A percentile compares a stretch with the other conserved stretches of the same genome.
Conservation (phyloP, 257 asterid genomes). For the Gynochthodes officinalis region DNA sequence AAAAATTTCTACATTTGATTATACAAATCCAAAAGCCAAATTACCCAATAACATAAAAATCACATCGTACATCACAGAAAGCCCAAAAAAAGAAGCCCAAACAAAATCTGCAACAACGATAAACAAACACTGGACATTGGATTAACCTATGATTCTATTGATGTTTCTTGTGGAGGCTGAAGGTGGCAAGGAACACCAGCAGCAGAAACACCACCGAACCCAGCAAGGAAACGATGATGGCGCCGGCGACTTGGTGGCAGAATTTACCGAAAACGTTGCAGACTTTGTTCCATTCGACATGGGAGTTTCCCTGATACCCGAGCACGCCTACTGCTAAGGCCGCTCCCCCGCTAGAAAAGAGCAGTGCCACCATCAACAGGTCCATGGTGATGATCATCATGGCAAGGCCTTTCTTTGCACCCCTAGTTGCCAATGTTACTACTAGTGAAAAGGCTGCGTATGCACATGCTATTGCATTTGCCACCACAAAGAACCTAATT, state of each 20-base stretch:
- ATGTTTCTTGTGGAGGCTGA: conserved; percentile 41
- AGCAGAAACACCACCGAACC: conserved; percentile 40
- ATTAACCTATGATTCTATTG: background rate
- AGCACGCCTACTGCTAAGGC: conserved; percentile 51
- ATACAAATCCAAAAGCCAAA: background rate
- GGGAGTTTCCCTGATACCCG: conserved; percentile 60
- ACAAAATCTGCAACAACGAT: too few relatives aligned
- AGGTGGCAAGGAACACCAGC: conserved; percentile 36
- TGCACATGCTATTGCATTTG: conserved; percentile 26
- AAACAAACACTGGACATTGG: too few relatives aligned
- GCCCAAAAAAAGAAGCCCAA: background rate
- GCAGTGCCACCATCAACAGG: conserved; percentile 59
- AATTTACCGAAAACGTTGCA: conserved; percentile 45
- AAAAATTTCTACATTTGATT: conserved; percentile 4
- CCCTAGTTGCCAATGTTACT: conserved; percentile 27
- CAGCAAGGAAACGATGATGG: conserved; percentile 36
- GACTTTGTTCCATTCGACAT: conserved; percentile 58
- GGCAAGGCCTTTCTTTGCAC: conserved; percentile 23
- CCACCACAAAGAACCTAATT: conserved; percentile 27
- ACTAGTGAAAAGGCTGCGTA: conserved; percentile 18
- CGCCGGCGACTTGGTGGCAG: conserved; percentile 43
- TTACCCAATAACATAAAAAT: background rate
- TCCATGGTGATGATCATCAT: conserved; percentile 36
- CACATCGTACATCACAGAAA: background rate
- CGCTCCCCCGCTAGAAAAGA: conserved; percentile 58